Percentiles rank a stretch among this genome's conserved stretches.
Evolutionary conservation across 1,139 yeast species (phyloP).

Genomic region (Trichomonascaceae sp.): DNA sequence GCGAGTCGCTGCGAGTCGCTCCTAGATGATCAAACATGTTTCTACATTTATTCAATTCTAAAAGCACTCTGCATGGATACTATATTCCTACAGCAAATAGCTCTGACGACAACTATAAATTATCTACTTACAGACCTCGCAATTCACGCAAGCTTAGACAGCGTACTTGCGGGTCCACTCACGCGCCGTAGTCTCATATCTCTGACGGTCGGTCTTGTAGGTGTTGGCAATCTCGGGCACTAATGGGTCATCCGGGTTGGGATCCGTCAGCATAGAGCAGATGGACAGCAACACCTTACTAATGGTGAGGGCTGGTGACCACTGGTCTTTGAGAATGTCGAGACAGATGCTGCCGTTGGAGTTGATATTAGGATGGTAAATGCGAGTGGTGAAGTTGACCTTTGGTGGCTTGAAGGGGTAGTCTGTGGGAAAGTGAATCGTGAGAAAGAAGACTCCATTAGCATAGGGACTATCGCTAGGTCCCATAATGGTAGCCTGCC

Average conservation of each 20-base stretch:
- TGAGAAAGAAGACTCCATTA: slow-evolving; percentile 83
- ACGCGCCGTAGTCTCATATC: slow-evolving; percentile 93
- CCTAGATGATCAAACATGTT: too few species aligned
- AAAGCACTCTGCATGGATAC: too few species aligned
- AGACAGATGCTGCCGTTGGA: slow-evolving; percentile 79
- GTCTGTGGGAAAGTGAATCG: slow-evolving; percentile 90
- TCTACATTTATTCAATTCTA: too few species aligned
- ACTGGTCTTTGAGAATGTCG: slow-evolving; percentile 75
- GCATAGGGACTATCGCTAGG: slow-evolving; percentile 91
- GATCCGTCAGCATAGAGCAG: slow-evolving; percentile 87
- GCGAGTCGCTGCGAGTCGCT: too few species aligned
- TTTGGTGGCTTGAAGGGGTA: slow-evolving; percentile 93
- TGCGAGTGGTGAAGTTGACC: slow-evolving; percentile 80
- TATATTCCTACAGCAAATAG: too few species aligned
- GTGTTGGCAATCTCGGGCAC: slow-evolving; percentile 97
- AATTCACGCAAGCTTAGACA: too few species aligned
- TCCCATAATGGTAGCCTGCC: slow-evolving; percentile 97
- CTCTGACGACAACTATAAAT: too few species aligned
- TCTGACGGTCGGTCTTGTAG: slow-evolving; percentile 86
- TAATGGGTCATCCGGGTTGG: slow-evolving; percentile 97
- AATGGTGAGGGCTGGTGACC: slow-evolving; percentile 87
- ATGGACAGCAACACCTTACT: slow-evolving; percentile 81
- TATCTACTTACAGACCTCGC: too few species aligned
- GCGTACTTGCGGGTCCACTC: slow-evolving; percentile 99
- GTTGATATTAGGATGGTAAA: slow-evolving; percentile 85